Evolutionary conservation across 257 asterid species (phyloP).

Genomic region (Capsicum rhomboideum): DNA sequence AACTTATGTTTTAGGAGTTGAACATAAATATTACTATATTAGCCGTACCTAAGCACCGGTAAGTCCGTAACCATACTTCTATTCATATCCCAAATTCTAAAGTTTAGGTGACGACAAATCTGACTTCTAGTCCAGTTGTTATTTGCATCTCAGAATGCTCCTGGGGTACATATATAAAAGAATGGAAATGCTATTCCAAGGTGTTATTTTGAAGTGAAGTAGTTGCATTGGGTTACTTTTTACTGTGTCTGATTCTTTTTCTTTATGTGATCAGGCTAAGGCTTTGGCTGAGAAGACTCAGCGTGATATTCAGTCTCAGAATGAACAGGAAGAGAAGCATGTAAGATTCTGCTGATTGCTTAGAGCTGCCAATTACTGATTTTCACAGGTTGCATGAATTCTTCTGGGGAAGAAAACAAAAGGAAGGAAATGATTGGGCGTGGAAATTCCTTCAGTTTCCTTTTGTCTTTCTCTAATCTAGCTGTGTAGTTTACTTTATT

Average conservation of each 20-base stretch:
- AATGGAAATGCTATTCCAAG: neutral
- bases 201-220: neutral
- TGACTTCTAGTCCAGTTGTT: neutral
- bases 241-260: neutral
- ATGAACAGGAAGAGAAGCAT: conserved; percentile 77
- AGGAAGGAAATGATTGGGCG: neutral
- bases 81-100: neutral
- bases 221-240: neutral
- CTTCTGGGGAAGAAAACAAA: neutral
- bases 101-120: neutral
- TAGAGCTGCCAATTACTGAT: neutral
- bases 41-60: neutral
- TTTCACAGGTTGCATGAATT: neutral
- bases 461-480: neutral
- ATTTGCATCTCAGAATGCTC: neutral
- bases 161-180: neutral
- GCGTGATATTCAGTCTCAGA: conserved; percentile 73
- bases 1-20: neutral
- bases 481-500: neutral
- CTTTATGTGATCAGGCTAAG: conserved; percentile 52
- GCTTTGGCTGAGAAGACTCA: conserved; percentile 85
- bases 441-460: neutral
- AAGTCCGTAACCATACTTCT: neutral
- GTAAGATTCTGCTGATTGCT: conserved; percentile 39
- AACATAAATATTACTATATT: neutral